Percentiles rank a stretch among this genome's conserved stretches.
phyloP scores from a whole-genome alignment of 2,329 filamentous ascomycete species.

The Curvularia sp. region DNA sequence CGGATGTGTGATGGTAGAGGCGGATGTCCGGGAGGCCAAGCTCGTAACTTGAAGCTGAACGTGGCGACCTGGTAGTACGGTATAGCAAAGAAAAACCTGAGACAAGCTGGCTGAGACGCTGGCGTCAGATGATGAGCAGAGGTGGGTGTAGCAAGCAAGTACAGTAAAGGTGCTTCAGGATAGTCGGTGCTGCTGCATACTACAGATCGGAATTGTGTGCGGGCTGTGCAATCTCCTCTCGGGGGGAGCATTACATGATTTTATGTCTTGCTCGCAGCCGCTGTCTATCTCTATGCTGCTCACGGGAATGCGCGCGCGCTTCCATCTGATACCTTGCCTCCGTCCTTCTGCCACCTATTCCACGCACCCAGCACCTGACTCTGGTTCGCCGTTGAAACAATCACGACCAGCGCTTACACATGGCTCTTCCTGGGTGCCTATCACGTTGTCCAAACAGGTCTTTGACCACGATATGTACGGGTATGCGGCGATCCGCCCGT shows the following conservation, averaged over 20 bases:
- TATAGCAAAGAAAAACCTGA: constrained; percentile 31
- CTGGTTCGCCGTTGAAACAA: constrained; percentile 46
- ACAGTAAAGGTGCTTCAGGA: constrained; percentile 1
- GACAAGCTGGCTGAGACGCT: constrained; percentile 39
- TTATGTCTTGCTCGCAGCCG: constrained; percentile 48
- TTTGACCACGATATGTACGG: constrained; percentile 28
- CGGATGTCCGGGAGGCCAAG: constrained; percentile 35
- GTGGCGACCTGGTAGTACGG: constrained; percentile 35
- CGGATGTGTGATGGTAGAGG: constrained; percentile 37
- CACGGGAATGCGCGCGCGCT: constrained; percentile 48
- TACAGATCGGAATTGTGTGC: constrained; percentile 17
- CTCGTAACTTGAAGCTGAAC: constrained; percentile 31
- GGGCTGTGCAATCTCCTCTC: constrained; percentile 33
- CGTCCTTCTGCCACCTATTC: constrained; percentile 39
- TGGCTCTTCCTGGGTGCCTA: constrained; percentile 27
- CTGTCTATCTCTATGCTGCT: constrained; percentile 40
- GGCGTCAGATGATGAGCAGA: constrained; percentile 20
- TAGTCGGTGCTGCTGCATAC: constrained; percentile 15
- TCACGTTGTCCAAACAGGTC: constrained; percentile 34
- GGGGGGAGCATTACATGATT: constrained; percentile 35
- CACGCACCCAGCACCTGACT: constrained; percentile 35
- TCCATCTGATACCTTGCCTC: constrained; percentile 38
- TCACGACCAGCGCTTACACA: constrained; percentile 43
- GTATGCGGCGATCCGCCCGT: constrained; percentile 30
- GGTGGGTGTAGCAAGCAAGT: constrained; percentile 15